Base-by-base conservation (phyloP, 2,329 filamentous ascomycete species). In the Cordyceps militaris region DNA sequence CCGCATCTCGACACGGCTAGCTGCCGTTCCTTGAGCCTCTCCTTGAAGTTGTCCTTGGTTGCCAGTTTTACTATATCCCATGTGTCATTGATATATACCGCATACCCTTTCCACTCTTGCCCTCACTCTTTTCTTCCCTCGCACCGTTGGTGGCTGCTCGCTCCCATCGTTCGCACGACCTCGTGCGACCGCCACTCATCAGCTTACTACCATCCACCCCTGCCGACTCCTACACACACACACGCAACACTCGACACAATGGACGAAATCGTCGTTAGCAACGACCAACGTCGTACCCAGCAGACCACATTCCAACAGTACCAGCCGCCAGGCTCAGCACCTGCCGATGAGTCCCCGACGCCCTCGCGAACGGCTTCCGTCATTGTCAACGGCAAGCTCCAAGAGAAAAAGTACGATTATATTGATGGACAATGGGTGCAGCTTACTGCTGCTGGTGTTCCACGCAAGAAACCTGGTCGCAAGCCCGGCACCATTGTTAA, bases 401-500 rank as follows among this genome's bases (percentile, higher is more conserved):
- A 38, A 16, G 64, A 65, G 19, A 73, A 68, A 61, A 63, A 66
- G 40, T 74, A 66, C 42, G 69, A 66, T 13, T 56, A 66, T n/a
- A 66, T 73, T 61, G 68, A 77, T 61, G 67, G 75, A 61, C 62
- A 73, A 65, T 70, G 70, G 63, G 76, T 79, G 28, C 76, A 74
- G 61, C 70, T 84, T 54, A 84, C 81, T 0, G 81, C 81, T 26
- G 81, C 81, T 53, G 82, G 82, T 11, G 66, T 82, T 7, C 81
- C 82, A 0, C 73, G 83, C 4, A 85, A 85, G 71, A 87, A 86
- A 71, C 82, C 83, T 21, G 83, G 83, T 23, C 79, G 84, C 51
- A 87, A 87, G 66, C 82, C 84, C 65, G 87, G 79, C 66, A 81
- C 74, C 60, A 78, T 72, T 56, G 69, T 78, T 50, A 80, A 79